Evolutionary conservation across 2,329 filamentous ascomycete species (phyloP), one percentile per base, ranked within the genome.

Genomic region (Hawksworthiomyces lignivorus): DNA sequence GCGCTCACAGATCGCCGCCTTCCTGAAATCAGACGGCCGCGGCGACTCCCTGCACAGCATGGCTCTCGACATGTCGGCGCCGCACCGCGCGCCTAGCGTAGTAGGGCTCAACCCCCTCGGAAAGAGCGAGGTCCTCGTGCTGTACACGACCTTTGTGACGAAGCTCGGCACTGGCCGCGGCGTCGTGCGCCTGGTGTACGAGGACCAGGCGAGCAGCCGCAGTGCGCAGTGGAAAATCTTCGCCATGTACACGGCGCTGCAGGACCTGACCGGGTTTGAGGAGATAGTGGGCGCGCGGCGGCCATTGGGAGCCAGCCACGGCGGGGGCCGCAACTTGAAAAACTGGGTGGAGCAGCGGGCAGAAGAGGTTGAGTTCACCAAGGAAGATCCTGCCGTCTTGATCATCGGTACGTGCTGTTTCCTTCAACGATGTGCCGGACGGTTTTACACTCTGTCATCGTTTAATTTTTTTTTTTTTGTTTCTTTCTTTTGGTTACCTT

Each of bases 211-310:
- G 3, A 27, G 44, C 3, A n/a, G n/a, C n/a, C n/a, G n/a, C n/a
- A n/a, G n/a, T n/a, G n/a, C n/a, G n/a, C n/a, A n/a, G n/a, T 84
- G 78, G 79, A 80, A 77, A 54, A 71, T 77, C 0, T 82, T 75
- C 48, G 80, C 77, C 2, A 51, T 85, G 0, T 84, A 77, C 52
- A 84, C 81, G 0, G 64, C 67, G 0, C 60, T 86, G 5, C 54
- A 67, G 2, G 68, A 73, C 28, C 48, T 86, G 5, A 71, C 63
- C 4, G 74, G 70, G 0, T 59, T 69, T 38, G 71, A 78, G 45
- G 76, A 84, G 54, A 48, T 50, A 0, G 54, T 66, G 1, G 63
- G 68, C 2, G 52, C 52, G 1, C 65, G 63, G 4, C 65, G 82
- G 21, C 69, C 75, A 0, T 62, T 62, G 17, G 82, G 82, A 0